Evolutionary conservation across 2,329 filamentous ascomycete species (phyloP).

Genomic region (Colletotrichum godetiae): DNA sequence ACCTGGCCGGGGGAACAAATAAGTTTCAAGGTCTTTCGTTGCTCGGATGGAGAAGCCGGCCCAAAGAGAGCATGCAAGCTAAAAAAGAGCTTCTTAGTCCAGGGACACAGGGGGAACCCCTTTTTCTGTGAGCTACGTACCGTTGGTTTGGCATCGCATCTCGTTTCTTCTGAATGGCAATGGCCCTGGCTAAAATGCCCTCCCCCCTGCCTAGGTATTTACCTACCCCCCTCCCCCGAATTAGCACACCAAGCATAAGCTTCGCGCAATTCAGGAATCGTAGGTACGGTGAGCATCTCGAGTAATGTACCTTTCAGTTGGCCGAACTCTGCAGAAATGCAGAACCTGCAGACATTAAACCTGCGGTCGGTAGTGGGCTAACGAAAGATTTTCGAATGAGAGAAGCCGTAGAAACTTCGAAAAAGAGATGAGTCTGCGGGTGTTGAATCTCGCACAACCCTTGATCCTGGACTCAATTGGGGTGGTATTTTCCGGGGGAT

Average conservation of each 20-base stretch:
- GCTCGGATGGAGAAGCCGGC: slow-evolving; percentile 17
- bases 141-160: not conserved
- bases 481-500: slow-evolving; percentile 32
- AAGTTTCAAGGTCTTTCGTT: slow-evolving; percentile 9
- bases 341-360: not conserved
- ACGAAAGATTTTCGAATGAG: not conserved
- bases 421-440: slow-evolving; percentile 23
- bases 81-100: not conserved
- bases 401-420: slow-evolving; percentile 7
- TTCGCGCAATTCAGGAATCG: not conserved
- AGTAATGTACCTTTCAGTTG: slow-evolving; percentile 24
- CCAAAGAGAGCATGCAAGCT: not conserved
- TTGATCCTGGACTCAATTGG: slow-evolving; percentile 28
- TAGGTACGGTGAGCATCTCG: not conserved
- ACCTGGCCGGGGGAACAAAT: not conserved
- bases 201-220: not conserved
- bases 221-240: not conserved
- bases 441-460: slow-evolving; percentile 13
- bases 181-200: not conserved
- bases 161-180: not conserved
- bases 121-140: slow-evolving; percentile 13
- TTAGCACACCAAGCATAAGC: slow-evolving; percentile 8
- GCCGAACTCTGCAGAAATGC: slow-evolving; percentile 3
- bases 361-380: not conserved
- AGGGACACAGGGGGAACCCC: not conserved